A percentile compares a stretch with the other conserved stretches of the same genome.
phyloP scores from a whole-genome alignment of 116 monocot genomes.

The Thalassia testudinum region DNA sequence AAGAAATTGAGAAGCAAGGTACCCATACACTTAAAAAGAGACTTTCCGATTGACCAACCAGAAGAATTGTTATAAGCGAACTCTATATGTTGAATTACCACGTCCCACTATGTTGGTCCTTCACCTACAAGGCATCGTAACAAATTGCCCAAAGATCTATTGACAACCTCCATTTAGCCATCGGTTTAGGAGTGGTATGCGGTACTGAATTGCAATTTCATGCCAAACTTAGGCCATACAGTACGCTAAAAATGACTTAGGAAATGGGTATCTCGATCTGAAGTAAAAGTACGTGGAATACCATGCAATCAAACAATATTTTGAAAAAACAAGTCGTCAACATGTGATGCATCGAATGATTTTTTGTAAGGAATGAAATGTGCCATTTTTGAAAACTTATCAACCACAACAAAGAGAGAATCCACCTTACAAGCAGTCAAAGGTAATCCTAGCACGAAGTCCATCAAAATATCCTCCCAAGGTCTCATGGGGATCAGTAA shows the following conservation, averaged over 20 bases:
- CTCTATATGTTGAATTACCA: background rate
- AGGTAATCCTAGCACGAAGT: background rate
- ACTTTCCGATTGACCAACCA: background rate
- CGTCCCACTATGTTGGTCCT: background rate
- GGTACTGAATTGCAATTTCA: background rate
- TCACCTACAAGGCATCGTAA: background rate
- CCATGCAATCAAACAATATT: background rate
- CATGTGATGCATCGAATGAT: background rate
- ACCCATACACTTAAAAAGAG: background rate
- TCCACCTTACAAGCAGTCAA: background rate
- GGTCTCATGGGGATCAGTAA: too few relatives aligned
- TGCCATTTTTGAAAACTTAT: constrained; percentile 3
- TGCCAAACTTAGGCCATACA: background rate
- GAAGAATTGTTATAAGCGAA: background rate
- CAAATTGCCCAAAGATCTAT: background rate
- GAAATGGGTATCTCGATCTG: background rate
- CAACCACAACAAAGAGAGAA: background rate
- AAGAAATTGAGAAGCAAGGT: too few relatives aligned
- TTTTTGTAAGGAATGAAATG: background rate
- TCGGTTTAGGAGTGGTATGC: background rate
- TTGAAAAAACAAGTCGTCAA: background rate
- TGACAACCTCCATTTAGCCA: background rate
- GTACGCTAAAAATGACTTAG: background rate
- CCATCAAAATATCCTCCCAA: background rate
- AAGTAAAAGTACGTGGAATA: background rate